A percentile compares a stretch with the other conserved stretches of the same genome.
Conservation (phyloP, 148 eudicot species). For the Rhododendron vialii region DNA sequence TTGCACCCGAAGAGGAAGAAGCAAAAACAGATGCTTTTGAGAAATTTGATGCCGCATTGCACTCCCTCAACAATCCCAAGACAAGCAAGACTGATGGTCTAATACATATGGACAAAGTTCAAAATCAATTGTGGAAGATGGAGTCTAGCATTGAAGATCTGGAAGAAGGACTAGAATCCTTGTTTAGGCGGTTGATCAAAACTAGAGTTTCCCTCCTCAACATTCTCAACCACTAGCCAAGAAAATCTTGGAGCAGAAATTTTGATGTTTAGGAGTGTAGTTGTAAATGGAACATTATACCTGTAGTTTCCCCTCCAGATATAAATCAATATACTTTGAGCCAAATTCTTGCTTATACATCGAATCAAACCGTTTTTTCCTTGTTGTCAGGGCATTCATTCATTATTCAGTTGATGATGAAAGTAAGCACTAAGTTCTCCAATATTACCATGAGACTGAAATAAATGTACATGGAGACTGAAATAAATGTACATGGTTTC, state of each 20-base stretch:
- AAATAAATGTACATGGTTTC: too few species aligned
- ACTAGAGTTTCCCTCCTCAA: slow-evolving; percentile 23
- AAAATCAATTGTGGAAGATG: slow-evolving; percentile 14
- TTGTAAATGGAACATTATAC: not conserved
- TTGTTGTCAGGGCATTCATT: not conserved
- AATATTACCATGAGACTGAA: too few species aligned
- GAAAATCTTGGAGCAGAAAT: not conserved
- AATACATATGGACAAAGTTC: not conserved
- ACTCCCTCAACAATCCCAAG: slow-evolving; percentile 15
- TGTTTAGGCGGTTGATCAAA: slow-evolving; percentile 34
- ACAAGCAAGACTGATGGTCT: slow-evolving; percentile 7
- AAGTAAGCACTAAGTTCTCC: not conserved
- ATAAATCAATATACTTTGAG: not conserved
- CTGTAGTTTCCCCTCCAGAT: too few species aligned
- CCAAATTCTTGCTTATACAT: not conserved
- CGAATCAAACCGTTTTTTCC: not conserved
- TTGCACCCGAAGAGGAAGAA: not conserved
- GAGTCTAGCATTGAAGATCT: slow-evolving; percentile 31
- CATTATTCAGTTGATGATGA: not conserved
- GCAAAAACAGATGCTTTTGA: slow-evolving; percentile 14
- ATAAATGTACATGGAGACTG: too few species aligned
- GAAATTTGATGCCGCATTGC: slow-evolving; percentile 25
- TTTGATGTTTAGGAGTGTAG: not conserved
- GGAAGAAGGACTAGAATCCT: slow-evolving; percentile 34
- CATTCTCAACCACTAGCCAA: slow-evolving; percentile 31